Evolutionary conservation across 768 basidiomycete genomes (phyloP).

Genomic region (Boletus subcaerulescens): DNA sequence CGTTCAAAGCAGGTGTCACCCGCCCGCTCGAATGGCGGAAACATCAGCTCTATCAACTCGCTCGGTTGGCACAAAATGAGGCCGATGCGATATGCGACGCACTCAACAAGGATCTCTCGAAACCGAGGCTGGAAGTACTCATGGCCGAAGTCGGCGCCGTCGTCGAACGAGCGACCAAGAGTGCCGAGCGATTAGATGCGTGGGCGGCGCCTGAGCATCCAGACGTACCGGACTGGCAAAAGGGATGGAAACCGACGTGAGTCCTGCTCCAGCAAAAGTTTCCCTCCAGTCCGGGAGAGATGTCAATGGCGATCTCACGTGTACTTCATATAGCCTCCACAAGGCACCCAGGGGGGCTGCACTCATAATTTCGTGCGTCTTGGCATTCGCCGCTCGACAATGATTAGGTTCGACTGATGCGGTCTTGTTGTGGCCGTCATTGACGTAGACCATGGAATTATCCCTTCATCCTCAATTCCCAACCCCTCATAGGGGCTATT

Average conservation of each 20-base stretch:
- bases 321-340: slow-evolving; percentile 30
- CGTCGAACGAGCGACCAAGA: slow-evolving; percentile 41
- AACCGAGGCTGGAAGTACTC: slow-evolving; percentile 38
- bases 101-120: slow-evolving; percentile 45
- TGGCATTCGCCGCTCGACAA: neutral
- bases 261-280: neutral
- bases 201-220: slow-evolving; percentile 52
- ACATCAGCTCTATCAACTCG: slow-evolving; percentile 62
- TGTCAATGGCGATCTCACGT: neutral
- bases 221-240: slow-evolving; percentile 40
- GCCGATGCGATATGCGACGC: slow-evolving; percentile 46
- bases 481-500: slow-evolving; percentile 68
- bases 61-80: slow-evolving; percentile 63
- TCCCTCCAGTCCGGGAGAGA: neutral
- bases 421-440: neutral
- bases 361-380: slow-evolving; percentile 55
- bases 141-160: slow-evolving; percentile 44
- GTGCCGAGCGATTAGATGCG: slow-evolving; percentile 49
- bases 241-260: slow-evolving; percentile 48
- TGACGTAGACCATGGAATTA: slow-evolving; percentile 62
- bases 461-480: slow-evolving; percentile 51
- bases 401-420: neutral
- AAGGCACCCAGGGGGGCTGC: slow-evolving; percentile 61
- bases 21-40: slow-evolving; percentile 58
- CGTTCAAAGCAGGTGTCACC: slow-evolving; percentile 51